A percentile compares a stretch with the other conserved stretches of the same genome.
These are phyloP conservation scores for Chaetomiaceae sp. DNA, from an alignment of 2,329 filamentous ascomycete species.

Conservation along the genomic window DNA sequence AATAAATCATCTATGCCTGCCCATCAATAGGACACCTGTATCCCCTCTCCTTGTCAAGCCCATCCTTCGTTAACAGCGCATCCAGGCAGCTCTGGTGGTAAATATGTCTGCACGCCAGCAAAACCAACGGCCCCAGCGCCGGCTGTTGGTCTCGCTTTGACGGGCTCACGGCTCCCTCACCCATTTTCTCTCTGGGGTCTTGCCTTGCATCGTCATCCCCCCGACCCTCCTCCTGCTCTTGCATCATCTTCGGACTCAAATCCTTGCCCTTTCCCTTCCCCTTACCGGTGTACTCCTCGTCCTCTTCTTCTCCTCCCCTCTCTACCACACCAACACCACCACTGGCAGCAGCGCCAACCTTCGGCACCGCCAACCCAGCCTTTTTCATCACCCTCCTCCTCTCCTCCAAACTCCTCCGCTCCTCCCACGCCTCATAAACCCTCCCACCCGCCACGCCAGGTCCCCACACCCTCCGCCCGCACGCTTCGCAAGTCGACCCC, in stretches of 20 bases:
- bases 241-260: slow-evolving; percentile 17
- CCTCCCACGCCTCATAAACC: slow-evolving; percentile 78
- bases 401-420: slow-evolving; percentile 48
- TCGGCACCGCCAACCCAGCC: slow-evolving; percentile 39
- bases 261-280: slow-evolving; percentile 55
- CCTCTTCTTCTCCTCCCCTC: slow-evolving; percentile 22
- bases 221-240: slow-evolving; percentile 38
- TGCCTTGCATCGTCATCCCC: slow-evolving; percentile 36
- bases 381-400: slow-evolving; percentile 29
- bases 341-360: slow-evolving; percentile 27
- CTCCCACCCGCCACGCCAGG: slow-evolving; percentile 69
- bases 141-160: slow-evolving; percentile 42
- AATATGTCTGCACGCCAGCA: slow-evolving; percentile 66
- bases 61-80: slow-evolving; percentile 51
- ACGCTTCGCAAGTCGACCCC: slow-evolving; percentile 83
- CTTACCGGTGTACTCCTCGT: slow-evolving; percentile 29
- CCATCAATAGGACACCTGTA: slow-evolving; percentile 57
- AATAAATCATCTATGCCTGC: slow-evolving; percentile 27
- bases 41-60: slow-evolving; percentile 41
- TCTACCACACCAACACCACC: slow-evolving; percentile 27
- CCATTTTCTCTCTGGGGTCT: slow-evolving; percentile 32
- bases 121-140: slow-evolving; percentile 58
- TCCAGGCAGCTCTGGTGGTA: slow-evolving; percentile 69
- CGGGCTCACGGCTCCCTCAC: slow-evolving; percentile 34
- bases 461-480: slow-evolving; percentile 79